Evolutionary conservation across 495 filamentous ascomycete species (phyloP).

Genomic region (Penicillium lagena): DNA sequence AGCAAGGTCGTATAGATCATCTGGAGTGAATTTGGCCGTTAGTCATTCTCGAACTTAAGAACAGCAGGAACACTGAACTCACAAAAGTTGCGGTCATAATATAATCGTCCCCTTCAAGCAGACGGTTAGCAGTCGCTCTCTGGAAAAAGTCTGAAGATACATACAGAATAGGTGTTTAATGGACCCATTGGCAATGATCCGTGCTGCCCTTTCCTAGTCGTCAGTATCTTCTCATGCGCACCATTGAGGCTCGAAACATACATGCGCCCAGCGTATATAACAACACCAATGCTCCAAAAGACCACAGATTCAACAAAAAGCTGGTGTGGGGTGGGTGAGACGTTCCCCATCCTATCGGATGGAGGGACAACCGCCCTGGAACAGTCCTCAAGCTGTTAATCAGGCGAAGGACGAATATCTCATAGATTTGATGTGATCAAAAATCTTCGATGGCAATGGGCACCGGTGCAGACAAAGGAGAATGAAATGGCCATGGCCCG

Average conservation of each 20-base stretch:
- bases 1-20: slow-evolving; percentile 50
- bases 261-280: slow-evolving; percentile 28
- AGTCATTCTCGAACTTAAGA: neutral
- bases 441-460: too few species aligned
- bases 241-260: slow-evolving; percentile 5
- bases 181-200: slow-evolving; percentile 26
- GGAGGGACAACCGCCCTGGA: slow-evolving; percentile 1
- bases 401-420: neutral
- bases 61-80: slow-evolving; percentile 6
- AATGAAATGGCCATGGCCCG: neutral
- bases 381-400: neutral
- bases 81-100: slow-evolving; percentile 51
- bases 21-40: slow-evolving; percentile 8
- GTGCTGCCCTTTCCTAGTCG: slow-evolving; percentile 19
- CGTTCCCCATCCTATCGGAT: slow-evolving; percentile 23
- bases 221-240: neutral
- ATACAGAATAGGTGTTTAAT: slow-evolving; percentile 29
- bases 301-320: slow-evolving; percentile 25
- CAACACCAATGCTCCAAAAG: slow-evolving; percentile 28
- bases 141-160: slow-evolving; percentile 18
- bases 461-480: too few species aligned
- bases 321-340: slow-evolving; percentile 25
- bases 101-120: slow-evolving; percentile 43
- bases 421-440: too few species aligned
- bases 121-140: slow-evolving; percentile 21